Evolutionary conservation across 768 basidiomycete genomes (phyloP), one percentile per base, ranked within the genome.

Genomic region (Dioszegia hungarica): DNA sequence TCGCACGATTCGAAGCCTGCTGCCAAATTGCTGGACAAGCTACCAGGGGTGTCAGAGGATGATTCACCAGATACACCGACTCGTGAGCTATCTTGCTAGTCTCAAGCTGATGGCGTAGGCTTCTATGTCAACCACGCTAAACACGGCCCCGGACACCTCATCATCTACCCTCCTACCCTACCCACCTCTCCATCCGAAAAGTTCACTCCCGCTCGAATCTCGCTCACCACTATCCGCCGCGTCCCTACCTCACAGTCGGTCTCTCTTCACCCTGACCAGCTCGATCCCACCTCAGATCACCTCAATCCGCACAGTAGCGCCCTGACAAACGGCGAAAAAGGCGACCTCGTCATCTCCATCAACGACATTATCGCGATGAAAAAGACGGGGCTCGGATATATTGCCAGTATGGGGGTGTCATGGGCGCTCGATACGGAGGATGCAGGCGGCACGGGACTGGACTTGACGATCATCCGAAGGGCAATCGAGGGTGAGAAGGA

Each of bases 121-220:
- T 66, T 62, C 54, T 66, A 62, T 34, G 61, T 66, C 14, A 44
- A 55, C 27, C 64, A 66, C 28, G 25, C 15, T 3, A 43, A 55
- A 31, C 60, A 66, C 28, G 64, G 64, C 36, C 61, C 61, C 6
- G 64, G 64, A 3, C 64, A 66, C 39, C 34, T 66, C 12, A 54
- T 66, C 39, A 46, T 66, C 25, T 55, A 66, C 40, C 64, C 64
- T 45, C 49, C 49, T 1, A 39, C 49, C 10, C 36, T 51, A 19
- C 45, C 45, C 14, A 15, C 29, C 5, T 17, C 25, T 3, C 3
- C 45, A 10, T 37, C 53, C 4, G 6, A 34, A 17, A 34, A 22
- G 17, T 60, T 54, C 56, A 52, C 59, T 2, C 60, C 63, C 6
- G 64, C 60, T 11, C 33, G 57, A 12, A 39, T 66, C 37, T 29